A percentile compares a stretch with the other conserved stretches of the same genome.
Conservation (phyloP, 2,329 filamentous ascomycete species). For the Aspergillus sergii region DNA sequence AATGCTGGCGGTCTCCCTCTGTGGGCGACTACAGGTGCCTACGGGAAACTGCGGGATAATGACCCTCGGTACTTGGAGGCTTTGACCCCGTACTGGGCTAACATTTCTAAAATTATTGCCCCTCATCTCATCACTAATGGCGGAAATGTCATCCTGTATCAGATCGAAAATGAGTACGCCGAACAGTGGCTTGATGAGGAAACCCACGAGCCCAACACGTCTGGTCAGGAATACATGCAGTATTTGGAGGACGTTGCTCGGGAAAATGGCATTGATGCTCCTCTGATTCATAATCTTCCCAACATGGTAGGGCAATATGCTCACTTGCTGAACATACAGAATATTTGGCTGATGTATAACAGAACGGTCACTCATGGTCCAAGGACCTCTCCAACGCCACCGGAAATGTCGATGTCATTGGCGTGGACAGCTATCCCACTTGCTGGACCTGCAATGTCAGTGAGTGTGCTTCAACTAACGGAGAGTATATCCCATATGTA, state of each 20-base stretch:
- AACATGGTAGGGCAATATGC: slow-evolving; percentile 47
- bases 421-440: slow-evolving; percentile 45
- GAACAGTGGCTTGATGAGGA: slow-evolving; percentile 39
- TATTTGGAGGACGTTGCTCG: slow-evolving; percentile 56
- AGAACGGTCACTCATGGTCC: slow-evolving; percentile 59
- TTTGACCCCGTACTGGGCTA: slow-evolving; percentile 34
- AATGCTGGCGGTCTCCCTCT: slow-evolving; percentile 65
- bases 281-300: slow-evolving; percentile 61
- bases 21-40: slow-evolving; percentile 62
- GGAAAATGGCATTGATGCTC: slow-evolving; percentile 61
- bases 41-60: slow-evolving; percentile 36
- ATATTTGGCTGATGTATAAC: not conserved
- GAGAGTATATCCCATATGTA: slow-evolving; percentile 58
- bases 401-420: slow-evolving; percentile 44
- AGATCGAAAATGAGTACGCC: slow-evolving; percentile 41
- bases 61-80: slow-evolving; percentile 35
- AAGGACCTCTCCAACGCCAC: slow-evolving; percentile 59
- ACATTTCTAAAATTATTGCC: slow-evolving; percentile 33
- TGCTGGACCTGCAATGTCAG: slow-evolving; percentile 67
- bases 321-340: no score
- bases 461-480: slow-evolving; percentile 63
- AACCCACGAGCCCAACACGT: slow-evolving; percentile 48
- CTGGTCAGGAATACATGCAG: slow-evolving; percentile 47
- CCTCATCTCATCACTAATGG: slow-evolving; percentile 34
- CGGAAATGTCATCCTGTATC: slow-evolving; percentile 31